Evolutionary conservation across 2,329 filamentous ascomycete species (phyloP).

Genomic region (Hyphodiscus sp.): DNA sequence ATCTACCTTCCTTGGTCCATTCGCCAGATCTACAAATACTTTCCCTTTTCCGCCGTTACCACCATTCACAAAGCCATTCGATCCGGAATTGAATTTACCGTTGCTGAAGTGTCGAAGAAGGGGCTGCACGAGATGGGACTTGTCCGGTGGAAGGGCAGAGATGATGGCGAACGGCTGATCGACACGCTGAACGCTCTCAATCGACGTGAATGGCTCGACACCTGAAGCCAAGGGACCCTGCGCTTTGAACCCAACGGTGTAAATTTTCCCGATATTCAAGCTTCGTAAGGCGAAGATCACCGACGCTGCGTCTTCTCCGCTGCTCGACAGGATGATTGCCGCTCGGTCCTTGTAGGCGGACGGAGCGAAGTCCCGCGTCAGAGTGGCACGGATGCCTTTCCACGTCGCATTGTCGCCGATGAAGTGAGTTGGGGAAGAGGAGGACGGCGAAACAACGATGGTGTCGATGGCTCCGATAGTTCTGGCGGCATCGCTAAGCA

Average conservation of each 20-base stretch:
- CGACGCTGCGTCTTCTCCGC: slow-evolving; percentile 68
- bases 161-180: slow-evolving; percentile 77
- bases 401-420: slow-evolving; percentile 78
- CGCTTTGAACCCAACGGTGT: slow-evolving; percentile 76
- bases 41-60: slow-evolving; percentile 45
- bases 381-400: slow-evolving; percentile 76
- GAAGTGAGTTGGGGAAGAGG: slow-evolving; percentile 42
- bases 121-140: slow-evolving; percentile 71
- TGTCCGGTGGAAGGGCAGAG: slow-evolving; percentile 71
- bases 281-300: slow-evolving; percentile 73
- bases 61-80: slow-evolving; percentile 9
- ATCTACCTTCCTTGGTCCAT: slow-evolving; percentile 56
- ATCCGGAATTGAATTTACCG: slow-evolving; percentile 32
- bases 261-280: slow-evolving; percentile 70
- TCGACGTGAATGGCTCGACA: slow-evolving; percentile 57
- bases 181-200: slow-evolving; percentile 75
- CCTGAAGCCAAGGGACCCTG: slow-evolving; percentile 54
- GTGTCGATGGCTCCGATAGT: slow-evolving; percentile 79
- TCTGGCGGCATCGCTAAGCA: slow-evolving; percentile 67
- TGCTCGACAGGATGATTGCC: slow-evolving; percentile 68
- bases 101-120: slow-evolving; percentile 63
- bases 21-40: slow-evolving; percentile 76
- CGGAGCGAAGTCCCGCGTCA: slow-evolving; percentile 75
- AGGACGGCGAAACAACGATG: slow-evolving; percentile 49
- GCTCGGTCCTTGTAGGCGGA: slow-evolving; percentile 72